Base-by-base conservation (phyloP, 345 rosid genomes). In the Alliaria petiolata region DNA sequence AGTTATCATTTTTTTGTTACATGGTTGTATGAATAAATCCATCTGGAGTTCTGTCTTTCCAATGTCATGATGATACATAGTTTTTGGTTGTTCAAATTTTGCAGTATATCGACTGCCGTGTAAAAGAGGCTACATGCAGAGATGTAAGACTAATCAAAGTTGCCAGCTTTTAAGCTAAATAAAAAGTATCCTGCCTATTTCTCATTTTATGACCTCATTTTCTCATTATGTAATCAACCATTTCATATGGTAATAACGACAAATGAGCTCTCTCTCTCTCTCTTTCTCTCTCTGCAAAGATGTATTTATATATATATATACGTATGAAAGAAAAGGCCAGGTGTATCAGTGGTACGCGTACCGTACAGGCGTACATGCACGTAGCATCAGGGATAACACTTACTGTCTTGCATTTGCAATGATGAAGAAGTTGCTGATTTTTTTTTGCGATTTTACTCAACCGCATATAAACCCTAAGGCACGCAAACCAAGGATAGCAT, bases 31-130 rank as follows among this genome's bases (percentile, higher is more conserved):
- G 60, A 25, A 66, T 39, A 6, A 26, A 52, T 26, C 7, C 30
- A 26, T 16, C 38, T 66, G 46, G 35, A 45, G 14, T 34, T 15
- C 15, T 45, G 4, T 8, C 52, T 9, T 20, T 15, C 38, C 14
- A 71, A 19, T 42, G 46, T 52, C n/a, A 39, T 65, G 66, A n/a
- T n/a, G n/a, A 33, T 5, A 39, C n/a, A 65, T 35, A 14, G 55
- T n/a, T n/a, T 57, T 49, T 74, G 46, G 45, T 74, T 66, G 43
- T 58, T 39, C 19, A 16, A 67, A 58, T 67, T 56, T 51, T 67
- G 68, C 68, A 74, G 78, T 42, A 49, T 74, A 59, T 59, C 68
- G 62, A 16, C 38, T 67, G 63, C 40, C 61, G 78, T 66, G 68
- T 74, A 46, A 34, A 67, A 54, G 62, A 67, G 68, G 66, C 10